These are phyloP conservation scores for Xylariaceae sp. DNA, from an alignment of 2,329 filamentous ascomycete genomes.

Conservation along the genomic window DNA sequence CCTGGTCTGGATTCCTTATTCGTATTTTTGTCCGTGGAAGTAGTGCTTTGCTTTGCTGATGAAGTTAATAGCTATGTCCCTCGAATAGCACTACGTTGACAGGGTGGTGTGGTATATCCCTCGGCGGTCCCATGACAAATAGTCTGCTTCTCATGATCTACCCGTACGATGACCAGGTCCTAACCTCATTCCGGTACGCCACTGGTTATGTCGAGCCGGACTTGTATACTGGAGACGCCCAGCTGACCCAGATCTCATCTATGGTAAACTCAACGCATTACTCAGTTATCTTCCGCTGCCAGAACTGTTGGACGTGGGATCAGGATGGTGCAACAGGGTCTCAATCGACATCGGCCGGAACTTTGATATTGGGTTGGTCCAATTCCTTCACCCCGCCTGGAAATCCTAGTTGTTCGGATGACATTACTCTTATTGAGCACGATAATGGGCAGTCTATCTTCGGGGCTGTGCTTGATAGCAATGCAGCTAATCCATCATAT, in stretches of 20 bases:
- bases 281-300: slow-evolving; percentile 61
- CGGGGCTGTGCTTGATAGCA: slow-evolving; percentile 39
- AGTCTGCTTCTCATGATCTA: slow-evolving; percentile 56
- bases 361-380: slow-evolving; percentile 53
- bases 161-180: slow-evolving; percentile 49
- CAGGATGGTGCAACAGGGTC: slow-evolving; percentile 43
- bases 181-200: slow-evolving; percentile 56
- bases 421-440: slow-evolving; percentile 49
- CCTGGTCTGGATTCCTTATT: slow-evolving; percentile 39
- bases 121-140: slow-evolving; percentile 55
- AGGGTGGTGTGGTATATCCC: slow-evolving; percentile 56
- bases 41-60: background rate
- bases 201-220: slow-evolving; percentile 56
- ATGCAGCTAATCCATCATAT: slow-evolving; percentile 40
- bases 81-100: slow-evolving; percentile 42
- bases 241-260: slow-evolving; percentile 56
- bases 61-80: slow-evolving; percentile 40
- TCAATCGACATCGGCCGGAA: slow-evolving; percentile 42
- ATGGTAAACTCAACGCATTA: slow-evolving; percentile 56
- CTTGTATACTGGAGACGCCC: slow-evolving; percentile 58
- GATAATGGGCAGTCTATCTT: slow-evolving; percentile 54
- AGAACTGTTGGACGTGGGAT: slow-evolving; percentile 53
- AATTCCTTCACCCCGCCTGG: slow-evolving; percentile 44
- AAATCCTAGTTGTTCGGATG: slow-evolving; percentile 41
- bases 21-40: no score